Evolutionary conservation across 176 grass and related monocot species (phyloP), one percentile per base, ranked within the genome.

Genomic region (Ensete ventricosum): DNA sequence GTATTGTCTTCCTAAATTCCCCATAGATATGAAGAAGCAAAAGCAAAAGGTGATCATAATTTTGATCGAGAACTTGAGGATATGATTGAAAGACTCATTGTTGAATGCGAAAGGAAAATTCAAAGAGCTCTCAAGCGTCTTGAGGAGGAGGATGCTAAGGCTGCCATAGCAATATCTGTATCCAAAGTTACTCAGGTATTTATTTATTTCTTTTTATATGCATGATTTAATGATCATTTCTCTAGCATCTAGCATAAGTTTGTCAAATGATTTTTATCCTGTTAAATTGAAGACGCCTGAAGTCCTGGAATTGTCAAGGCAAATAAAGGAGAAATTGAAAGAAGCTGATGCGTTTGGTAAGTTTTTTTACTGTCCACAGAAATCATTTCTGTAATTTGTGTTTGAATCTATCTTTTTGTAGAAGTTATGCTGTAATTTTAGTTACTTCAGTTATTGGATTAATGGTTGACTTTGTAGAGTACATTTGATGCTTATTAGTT

Each of bases 81-180:
- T 74, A 85, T 82, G 67, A 94, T 98, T 73, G 90, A 98, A 83
- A 87, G 90, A 75, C 54, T 98, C 27, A 98, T 98, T 87, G 90
- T 82, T 64, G 95, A 98, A 73, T 98, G 95, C 1, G 90, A 98
- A 87, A 87, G 95, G 76, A 98, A 98, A 82, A 98, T 98, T 75
- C 88, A 94, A 53, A 88, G 95, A 80, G 90, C 95, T 67, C 90
- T 98, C 77, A 87, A 94, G 53, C 90, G 88, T 34, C 78, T 98
- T 59, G 90, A 88, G 49, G 95, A 98, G 43, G 95, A 98, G 63
- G 95, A 98, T 13, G 80, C 95, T 53, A 93, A 98, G 57, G 90
- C 90, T 84, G 94, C 94, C 74, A 91, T 98, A 80, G 94, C 94
- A 77, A 98, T 98, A 85, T 98, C 88, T 83, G 84, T 93, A 52